Evolutionary conservation across 202 grass and related monocot species (phyloP).

Genomic region (Tripidium arundinaceum): DNA sequence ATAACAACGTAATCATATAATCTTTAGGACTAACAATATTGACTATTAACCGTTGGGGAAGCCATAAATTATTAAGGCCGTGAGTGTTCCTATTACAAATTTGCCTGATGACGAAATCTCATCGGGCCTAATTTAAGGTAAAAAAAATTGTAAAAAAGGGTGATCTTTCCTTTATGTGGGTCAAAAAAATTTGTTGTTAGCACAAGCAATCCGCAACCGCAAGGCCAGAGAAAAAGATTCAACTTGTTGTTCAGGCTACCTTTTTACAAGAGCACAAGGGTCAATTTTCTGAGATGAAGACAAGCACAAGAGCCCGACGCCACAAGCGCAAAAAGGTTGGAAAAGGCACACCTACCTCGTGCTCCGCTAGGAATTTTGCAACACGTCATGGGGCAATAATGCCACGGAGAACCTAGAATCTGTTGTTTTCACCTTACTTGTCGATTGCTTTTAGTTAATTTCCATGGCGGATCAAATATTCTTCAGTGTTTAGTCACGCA

Average conservation of each 20-base stretch:
- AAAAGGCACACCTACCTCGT: neutral
- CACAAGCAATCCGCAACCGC: neutral
- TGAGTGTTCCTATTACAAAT: too few relatives aligned
- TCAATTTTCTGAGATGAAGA: slow-evolving; percentile 25
- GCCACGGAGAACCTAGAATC: neutral
- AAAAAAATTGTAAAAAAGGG: neutral
- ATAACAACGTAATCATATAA: too few relatives aligned
- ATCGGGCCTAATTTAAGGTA: too few relatives aligned
- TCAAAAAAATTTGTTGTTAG: neutral
- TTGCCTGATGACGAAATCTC: too few relatives aligned
- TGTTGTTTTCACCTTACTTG: neutral
- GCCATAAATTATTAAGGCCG: too few relatives aligned
- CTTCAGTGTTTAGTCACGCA: neutral
- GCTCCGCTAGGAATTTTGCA: slow-evolving; percentile 1
- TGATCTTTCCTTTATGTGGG: neutral
- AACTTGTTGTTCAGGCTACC: neutral
- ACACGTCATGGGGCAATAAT: neutral
- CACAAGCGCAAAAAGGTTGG: slow-evolving; percentile 20
- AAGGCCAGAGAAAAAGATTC: neutral
- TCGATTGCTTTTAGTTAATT: neutral
- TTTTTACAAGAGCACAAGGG: neutral
- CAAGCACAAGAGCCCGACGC: slow-evolving; percentile 6
- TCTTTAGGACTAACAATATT: too few relatives aligned
- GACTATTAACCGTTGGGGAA: too few relatives aligned
- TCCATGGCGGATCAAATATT: neutral